Percentiles rank a stretch among this genome's conserved stretches.
Evolutionary conservation across 2,329 filamentous ascomycete genomes (phyloP).

Genomic region (Drechslerella dactyloides): DNA sequence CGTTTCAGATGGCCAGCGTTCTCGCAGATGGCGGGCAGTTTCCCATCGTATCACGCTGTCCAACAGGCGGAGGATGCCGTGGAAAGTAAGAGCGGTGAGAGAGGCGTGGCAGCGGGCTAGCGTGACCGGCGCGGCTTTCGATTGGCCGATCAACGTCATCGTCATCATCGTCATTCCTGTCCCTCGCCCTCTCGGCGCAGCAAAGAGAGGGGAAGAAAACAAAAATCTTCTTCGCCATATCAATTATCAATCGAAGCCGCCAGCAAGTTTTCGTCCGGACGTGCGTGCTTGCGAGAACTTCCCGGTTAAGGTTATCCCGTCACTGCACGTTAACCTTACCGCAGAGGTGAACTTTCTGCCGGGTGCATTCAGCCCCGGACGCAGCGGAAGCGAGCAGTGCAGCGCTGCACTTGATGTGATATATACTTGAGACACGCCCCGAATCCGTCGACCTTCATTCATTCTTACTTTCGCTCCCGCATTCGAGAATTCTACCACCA

Average conservation of each 20-base stretch:
- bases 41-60: too few species aligned
- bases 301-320: background rate
- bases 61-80: background rate
- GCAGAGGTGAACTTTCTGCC: background rate
- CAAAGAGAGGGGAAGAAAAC: background rate
- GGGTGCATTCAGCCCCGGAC: conserved; percentile 3
- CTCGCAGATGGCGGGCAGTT: background rate
- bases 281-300: too few species aligned
- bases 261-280: conserved; percentile 7
- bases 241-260: background rate
- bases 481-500: background rate
- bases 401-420: background rate
- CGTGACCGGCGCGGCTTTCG: background rate
- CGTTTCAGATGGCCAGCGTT: background rate
- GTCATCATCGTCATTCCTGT: background rate
- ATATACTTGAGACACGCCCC: conserved; percentile 3
- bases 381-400: conserved; percentile 5
- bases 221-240: too few species aligned
- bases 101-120: background rate
- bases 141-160: conserved; percentile 3
- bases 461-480: background rate
- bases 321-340: background rate
- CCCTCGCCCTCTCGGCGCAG: background rate
- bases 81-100: too few species aligned
- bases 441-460: background rate